Evolutionary conservation across 306 rosid species (phyloP).

Genomic region (Echinosophora koreensis): DNA sequence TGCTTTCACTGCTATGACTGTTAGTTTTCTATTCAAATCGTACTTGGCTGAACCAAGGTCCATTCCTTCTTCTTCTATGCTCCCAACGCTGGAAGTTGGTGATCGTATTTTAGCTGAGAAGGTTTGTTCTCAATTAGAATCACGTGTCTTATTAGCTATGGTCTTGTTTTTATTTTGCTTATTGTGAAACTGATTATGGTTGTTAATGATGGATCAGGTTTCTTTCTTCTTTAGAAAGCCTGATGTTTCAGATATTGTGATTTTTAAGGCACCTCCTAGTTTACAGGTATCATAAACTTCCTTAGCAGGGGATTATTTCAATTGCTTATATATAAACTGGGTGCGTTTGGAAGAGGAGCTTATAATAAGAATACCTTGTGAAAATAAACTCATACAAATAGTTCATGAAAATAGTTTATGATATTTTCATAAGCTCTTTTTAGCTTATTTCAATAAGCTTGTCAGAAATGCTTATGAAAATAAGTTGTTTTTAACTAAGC

Average conservation of each 20-base stretch:
- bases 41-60: constrained; percentile 92
- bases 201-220: constrained; percentile 62
- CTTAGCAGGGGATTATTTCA: not conserved
- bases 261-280: constrained; percentile 84
- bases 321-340: not conserved
- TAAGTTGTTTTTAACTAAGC: too few relatives aligned
- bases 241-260: constrained; percentile 89
- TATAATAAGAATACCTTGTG: too few relatives aligned
- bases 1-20: constrained; percentile 78
- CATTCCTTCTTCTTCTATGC: constrained; percentile 93
- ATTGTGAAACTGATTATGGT: constrained; percentile 17
- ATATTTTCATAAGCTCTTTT: too few relatives aligned
- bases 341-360: too few relatives aligned
- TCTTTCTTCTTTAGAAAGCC: constrained; percentile 88
- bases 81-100: constrained; percentile 88
- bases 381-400: too few relatives aligned
- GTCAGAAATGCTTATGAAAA: too few relatives aligned
- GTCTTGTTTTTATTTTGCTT: not conserved
- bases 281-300: constrained; percentile 64
- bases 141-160: not conserved
- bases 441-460: too few relatives aligned
- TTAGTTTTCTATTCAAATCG: constrained; percentile 73
- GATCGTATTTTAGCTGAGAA: constrained; percentile 94
- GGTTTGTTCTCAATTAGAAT: constrained; percentile 55
- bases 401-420: too few relatives aligned